phyloP scores from a whole-genome alignment of 345 rosid species.

The Erucastrum elatum region DNA sequence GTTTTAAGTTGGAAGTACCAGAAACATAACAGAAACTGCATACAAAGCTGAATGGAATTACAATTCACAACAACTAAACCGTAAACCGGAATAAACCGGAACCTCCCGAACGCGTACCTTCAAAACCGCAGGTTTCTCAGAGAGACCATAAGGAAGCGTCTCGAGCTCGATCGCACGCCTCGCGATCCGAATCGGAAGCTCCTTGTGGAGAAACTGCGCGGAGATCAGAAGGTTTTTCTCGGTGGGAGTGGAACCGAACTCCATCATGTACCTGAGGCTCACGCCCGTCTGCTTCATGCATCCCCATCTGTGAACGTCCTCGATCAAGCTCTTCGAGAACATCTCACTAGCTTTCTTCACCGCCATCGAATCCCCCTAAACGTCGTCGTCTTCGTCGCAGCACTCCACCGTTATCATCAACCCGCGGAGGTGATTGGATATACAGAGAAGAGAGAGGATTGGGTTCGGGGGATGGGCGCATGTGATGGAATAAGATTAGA shows the following conservation, averaged over 20 bases:
- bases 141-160: constrained; percentile 79
- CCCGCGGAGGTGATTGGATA: constrained; percentile 22
- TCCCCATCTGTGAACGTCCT: constrained; percentile 80
- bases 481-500: neutral
- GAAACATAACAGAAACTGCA: neutral
- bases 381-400: constrained; percentile 6
- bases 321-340: constrained; percentile 64
- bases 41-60: neutral
- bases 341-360: constrained; percentile 54
- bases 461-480: constrained; percentile 13
- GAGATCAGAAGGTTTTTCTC: constrained; percentile 65
- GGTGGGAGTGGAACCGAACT: constrained; percentile 76
- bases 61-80: neutral
- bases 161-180: constrained; percentile 83
- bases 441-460: constrained; percentile 26
- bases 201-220: constrained; percentile 89
- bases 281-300: constrained; percentile 94
- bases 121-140: constrained; percentile 71
- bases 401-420: constrained; percentile 28
- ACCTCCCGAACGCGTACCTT: constrained; percentile 47
- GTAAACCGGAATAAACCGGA: neutral
- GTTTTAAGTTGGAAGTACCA: neutral
- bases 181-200: constrained; percentile 80
- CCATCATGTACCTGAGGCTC: constrained; percentile 91
- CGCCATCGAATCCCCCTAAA: constrained; percentile 52